phyloP scores from a whole-genome alignment of 2,329 filamentous ascomycete genomes.

The Ceratocystis alfenasii region DNA sequence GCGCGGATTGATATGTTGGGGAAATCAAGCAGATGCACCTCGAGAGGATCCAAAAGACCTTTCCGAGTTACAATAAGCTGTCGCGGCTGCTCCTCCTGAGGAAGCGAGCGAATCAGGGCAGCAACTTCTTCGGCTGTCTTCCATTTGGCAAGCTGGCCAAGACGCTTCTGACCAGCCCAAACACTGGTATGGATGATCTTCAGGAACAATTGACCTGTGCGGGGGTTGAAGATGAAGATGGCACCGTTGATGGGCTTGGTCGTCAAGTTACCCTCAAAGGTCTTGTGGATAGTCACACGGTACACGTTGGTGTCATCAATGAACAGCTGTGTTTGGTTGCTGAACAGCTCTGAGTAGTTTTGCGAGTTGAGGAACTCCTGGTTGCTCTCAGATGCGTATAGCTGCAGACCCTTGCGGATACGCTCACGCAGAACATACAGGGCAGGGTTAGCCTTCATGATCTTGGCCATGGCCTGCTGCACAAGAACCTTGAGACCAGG shows the following conservation, averaged over 20 bases:
- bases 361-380: constrained; percentile 99
- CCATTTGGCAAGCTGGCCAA: constrained; percentile 97
- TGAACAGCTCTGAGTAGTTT: constrained; percentile 98
- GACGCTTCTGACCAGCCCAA: constrained; percentile 97
- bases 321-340: constrained; percentile 96
- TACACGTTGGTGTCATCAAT: constrained; percentile 99
- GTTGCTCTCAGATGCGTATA: constrained; percentile 97
- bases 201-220: constrained; percentile 90
- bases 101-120: constrained; percentile 84
- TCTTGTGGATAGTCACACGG: constrained; percentile 98
- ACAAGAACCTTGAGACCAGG: constrained; percentile 88
- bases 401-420: constrained; percentile 93
- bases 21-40: constrained; percentile 95
- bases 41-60: constrained; percentile 88
- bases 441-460: constrained; percentile 98
- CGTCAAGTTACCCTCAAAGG: constrained; percentile 95
- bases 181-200: constrained; percentile 99
- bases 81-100: constrained; percentile 96
- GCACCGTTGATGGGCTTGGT: constrained; percentile 99
- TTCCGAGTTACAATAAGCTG: constrained; percentile 97
- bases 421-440: constrained; percentile 92
- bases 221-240: constrained; percentile 99
- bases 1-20: constrained; percentile 98
- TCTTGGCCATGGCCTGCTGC: constrained; percentile 97
- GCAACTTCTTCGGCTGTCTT: constrained; percentile 99